Evolutionary conservation across 768 basidiomycete species (phyloP), one percentile per base, ranked within the genome.

Genomic region (Dentipellis fragilis): DNA sequence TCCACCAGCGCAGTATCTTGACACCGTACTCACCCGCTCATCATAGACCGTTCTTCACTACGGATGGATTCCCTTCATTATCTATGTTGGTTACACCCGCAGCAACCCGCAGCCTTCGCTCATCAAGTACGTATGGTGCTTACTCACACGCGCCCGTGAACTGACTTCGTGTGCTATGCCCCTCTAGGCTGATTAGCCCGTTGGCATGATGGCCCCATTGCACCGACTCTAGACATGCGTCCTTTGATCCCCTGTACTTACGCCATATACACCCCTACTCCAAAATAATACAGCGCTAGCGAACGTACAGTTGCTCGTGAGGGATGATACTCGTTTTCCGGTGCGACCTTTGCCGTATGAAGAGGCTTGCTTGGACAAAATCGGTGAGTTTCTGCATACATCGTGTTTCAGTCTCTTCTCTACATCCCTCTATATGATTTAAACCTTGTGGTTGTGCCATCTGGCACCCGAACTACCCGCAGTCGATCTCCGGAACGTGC

Each of bases 61-160:
- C 63, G 87, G 85, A 61, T 98, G 94, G 92, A 93, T 98, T 65
- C 95, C 95, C 35, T 73, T 94, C 67, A 91, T 98, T 66, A 94
- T 98, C 65, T 96, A 93, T 70, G 80, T 96, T 66, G 95, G 94
- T 37, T 96, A 89, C 75, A 89, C 87, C 53, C 77, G 87, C 63
- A 93, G 91, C 67, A 91, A 88, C 67, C 94, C 94, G 34, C 91
- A 93, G 63, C 94, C 94, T 17, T 93, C 92, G 39, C 75, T 97
- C 65, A 95, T 95, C 72, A 94, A 96, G 93, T 95, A 54, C 64
- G 90, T 80, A n/a, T 5, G 54, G 40, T 50, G 3, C 22, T 52
- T 19, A 48, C 48, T 49, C 19, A 23, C 48, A 14, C 22, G n/a
- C 19, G 3, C 23, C 11, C 19, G 29, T 49, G 10, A 22, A 19